Evolutionary conservation across 2,329 filamentous ascomycete genomes (phyloP).

Genomic region (Cadophora malorum): DNA sequence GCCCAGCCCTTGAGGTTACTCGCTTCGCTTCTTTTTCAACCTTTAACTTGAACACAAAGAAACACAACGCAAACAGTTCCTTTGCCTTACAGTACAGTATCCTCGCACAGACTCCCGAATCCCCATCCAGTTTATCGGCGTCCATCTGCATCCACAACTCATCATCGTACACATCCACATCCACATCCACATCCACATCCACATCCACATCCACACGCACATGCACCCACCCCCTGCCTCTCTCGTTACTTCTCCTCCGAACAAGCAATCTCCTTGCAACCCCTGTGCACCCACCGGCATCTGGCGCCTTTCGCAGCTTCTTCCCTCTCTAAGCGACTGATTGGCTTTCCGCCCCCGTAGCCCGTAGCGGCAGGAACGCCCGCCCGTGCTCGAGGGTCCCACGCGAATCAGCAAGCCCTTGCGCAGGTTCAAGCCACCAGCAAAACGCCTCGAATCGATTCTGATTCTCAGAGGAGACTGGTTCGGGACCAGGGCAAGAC

Average conservation of each 20-base stretch:
- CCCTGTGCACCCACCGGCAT: slow-evolving; percentile 5
- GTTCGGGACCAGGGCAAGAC: no score
- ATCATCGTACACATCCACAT: no score
- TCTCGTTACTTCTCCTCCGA: neutral
- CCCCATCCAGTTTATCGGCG: slow-evolving; percentile 3
- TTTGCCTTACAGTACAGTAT: neutral
- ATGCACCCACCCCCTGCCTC: neutral
- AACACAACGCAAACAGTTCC: neutral
- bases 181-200: neutral
- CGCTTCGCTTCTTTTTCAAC: neutral
- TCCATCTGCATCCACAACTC: neutral
- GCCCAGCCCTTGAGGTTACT: neutral
- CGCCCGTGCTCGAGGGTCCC: neutral
- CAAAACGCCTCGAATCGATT: neutral
- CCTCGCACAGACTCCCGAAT: slow-evolving; percentile 12
- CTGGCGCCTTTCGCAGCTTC: neutral
- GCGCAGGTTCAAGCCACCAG: neutral
- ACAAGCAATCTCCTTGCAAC: slow-evolving; percentile 12
- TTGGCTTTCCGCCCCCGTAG: neutral
- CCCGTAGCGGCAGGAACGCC: neutral
- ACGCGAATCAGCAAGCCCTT: neutral
- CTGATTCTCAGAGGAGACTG: neutral
- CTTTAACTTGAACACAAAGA: neutral
- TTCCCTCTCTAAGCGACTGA: slow-evolving; percentile 7
- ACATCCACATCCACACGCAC: neutral